Base-by-base conservation (phyloP, 2,329 filamentous ascomycete species). In the Aspergillus bombycis region DNA sequence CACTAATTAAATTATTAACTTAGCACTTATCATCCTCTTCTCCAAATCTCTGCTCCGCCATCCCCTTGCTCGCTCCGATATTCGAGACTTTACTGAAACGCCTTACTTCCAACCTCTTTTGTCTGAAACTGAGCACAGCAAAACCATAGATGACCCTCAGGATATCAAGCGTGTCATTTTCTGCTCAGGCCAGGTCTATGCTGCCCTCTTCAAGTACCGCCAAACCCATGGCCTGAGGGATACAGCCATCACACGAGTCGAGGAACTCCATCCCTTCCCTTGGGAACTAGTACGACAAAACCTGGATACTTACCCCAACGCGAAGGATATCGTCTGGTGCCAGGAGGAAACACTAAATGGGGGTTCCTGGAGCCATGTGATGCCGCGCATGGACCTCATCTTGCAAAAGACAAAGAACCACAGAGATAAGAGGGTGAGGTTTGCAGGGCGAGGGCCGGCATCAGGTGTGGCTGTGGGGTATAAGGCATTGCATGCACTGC, bases 311-410 rank as follows among this genome's bases (percentile, higher is more conserved):
- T 58, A 58, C n/a, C 21, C 56, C 36, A 46, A 58, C 19, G 56
- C 32, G 16, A 32, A 23, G 19, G 36, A 58, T 34, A 58, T 46
- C 23, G 19, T 34, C 41, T 58, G 56, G 56, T 58, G 56, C n/a
- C 56, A 58, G 41, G 56, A 58, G 19, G 56, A 58, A 14, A 32
- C 56, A 7, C n/a, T 58, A n/a, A 58, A 58, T n/a, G 56, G 43
- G 4, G 56, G 41, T 11, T 21, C 56, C 23, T 58, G 41, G 56
- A 21, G 23, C n/a, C 46, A 48, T 38, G 41, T 36, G n/a, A 34
- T 45, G 45, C 32, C 57, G 19, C 41, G 45, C 23, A 46, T 58
- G 7, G 57, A 58, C 5, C 32, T 19, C 14, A 50, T 58, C 11
- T n/a, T 58, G 26, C 41, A 52, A n/a, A 58, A 21, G 19, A 34